Evolutionary conservation across 163 green algal species (phyloP), one percentile per base, ranked within the genome.

Genomic region (Chlorella variabilis): DNA sequence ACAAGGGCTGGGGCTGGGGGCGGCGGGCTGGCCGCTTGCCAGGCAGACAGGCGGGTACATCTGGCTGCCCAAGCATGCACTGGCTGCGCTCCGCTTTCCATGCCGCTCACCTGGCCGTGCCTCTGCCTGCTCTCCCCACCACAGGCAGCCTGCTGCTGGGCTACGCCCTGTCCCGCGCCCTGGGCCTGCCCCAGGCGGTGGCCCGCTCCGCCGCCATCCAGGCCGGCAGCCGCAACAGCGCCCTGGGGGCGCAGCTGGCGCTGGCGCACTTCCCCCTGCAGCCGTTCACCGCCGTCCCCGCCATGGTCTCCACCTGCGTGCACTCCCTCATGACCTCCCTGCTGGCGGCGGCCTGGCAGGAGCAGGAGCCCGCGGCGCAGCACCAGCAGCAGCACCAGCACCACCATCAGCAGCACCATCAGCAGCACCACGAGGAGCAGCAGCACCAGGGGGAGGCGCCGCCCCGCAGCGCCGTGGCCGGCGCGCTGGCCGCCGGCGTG

Each of bases 161-260:
- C 0, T 97, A 96, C 62, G 20, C 68, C 2, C 51, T 90, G 3
- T 84, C 82, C 5, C 83, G 74, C 13, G 27, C 74, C 21, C 17
- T 89, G 65, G 90, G 90, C 15, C 78, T 92, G 23, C 65, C 85
- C 1, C 88, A 94, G 75, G 33, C 38, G 0, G 73, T 79, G 36
- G 83, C 86, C 0, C 80, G 91, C 29, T 94, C 93, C 33, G 90
- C 87, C 3, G 21, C 39, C 59, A 63, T 81, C 29, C 68, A 89
- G 63, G 81, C 88, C 8, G 86, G 88, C 51, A 90, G 90, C 91
- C 93, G 95, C 75, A 96, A 96, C 82, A 87, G 61, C 20, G 89
- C 90, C 29, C 83, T 96, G n/a, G 93, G 90, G 17, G 91, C 90
- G 0, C 87, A 96, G 21, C 86, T 97, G 4, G 91, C 91, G 0